These are phyloP conservation scores for Alternaria viburni DNA, from an alignment of 2,329 filamentous ascomycete species.

Conservation along the genomic window DNA sequence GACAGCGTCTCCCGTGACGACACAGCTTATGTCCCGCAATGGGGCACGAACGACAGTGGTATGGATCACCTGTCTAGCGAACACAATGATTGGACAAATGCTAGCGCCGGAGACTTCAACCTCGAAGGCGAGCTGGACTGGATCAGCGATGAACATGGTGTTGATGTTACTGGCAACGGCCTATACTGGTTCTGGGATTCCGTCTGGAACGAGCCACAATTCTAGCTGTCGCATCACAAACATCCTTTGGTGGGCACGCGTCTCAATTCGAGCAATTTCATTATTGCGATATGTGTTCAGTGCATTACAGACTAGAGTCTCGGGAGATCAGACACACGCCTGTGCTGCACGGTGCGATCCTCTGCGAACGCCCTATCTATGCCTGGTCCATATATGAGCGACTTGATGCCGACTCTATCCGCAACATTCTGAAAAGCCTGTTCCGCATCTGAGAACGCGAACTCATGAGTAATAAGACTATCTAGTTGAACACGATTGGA, in stretches of 20 bases:
- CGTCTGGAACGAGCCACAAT: slow-evolving; percentile 11
- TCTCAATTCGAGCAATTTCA: neutral
- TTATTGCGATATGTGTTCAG: neutral
- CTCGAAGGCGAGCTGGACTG: neutral
- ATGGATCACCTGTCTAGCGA: neutral
- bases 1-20: neutral
- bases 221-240: neutral
- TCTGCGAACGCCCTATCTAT: slow-evolving; percentile 7
- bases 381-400: slow-evolving; percentile 27
- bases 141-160: slow-evolving; percentile 5
- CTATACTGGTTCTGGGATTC: slow-evolving; percentile 25
- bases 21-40: neutral
- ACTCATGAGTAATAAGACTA: slow-evolving; percentile 24
- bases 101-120: neutral
- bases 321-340: neutral
- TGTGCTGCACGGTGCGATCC: neutral
- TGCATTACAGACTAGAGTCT: neutral
- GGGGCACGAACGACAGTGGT: neutral
- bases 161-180: slow-evolving; percentile 13
- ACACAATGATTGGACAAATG: neutral
- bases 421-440: slow-evolving; percentile 23
- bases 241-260: neutral
- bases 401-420: slow-evolving; percentile 27
- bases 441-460: slow-evolving; percentile 20
- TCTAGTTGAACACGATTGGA: slow-evolving; percentile 16